Conservation (phyloP, 2,329 filamentous ascomycete species). For the Biscogniauxia mediterranea region DNA sequence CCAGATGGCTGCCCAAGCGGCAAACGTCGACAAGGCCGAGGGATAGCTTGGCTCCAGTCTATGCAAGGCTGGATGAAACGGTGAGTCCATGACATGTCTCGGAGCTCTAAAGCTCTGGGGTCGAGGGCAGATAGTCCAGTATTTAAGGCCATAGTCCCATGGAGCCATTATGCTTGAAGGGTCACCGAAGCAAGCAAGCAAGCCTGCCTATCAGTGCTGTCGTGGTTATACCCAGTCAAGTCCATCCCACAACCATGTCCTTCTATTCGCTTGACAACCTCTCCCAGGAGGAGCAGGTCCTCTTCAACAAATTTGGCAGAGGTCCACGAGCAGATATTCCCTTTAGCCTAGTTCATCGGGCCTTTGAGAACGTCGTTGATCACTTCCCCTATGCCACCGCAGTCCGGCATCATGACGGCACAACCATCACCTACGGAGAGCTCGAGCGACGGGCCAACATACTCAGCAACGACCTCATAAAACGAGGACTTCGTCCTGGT, state of each 20-base stretch:
- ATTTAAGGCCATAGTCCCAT: not conserved
- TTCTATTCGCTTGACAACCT: constrained; percentile 27
- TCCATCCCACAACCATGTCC: constrained; percentile 14
- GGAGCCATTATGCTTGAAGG: not conserved
- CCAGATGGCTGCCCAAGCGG: not conserved
- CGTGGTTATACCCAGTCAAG: constrained; percentile 4
- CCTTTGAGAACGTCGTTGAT: constrained; percentile 33
- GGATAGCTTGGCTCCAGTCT: not conserved
- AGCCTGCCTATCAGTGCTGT: not conserved
- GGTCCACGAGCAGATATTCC: constrained; percentile 29
- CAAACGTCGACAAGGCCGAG: not conserved
- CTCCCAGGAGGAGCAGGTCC: constrained; percentile 21
- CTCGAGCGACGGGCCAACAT: constrained; percentile 42
- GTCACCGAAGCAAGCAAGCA: not conserved
- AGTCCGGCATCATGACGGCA: constrained; percentile 34
- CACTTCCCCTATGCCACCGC: constrained; percentile 38
- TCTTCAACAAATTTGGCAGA: constrained; percentile 29
- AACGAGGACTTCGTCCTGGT: constrained; percentile 39
- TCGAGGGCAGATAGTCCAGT: not conserved
- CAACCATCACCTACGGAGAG: constrained; percentile 42
- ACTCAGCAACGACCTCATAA: constrained; percentile 40
- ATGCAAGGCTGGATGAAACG: constrained; percentile 1
- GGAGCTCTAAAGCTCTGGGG: not conserved
- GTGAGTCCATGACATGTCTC: not conserved
- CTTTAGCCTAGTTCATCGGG: constrained; percentile 34